A percentile compares a stretch with the other conserved stretches of the same genome.
Conservation (phyloP, 2,329 filamentous ascomycete genomes). For the Paecilomyces dactylethromorphus region DNA sequence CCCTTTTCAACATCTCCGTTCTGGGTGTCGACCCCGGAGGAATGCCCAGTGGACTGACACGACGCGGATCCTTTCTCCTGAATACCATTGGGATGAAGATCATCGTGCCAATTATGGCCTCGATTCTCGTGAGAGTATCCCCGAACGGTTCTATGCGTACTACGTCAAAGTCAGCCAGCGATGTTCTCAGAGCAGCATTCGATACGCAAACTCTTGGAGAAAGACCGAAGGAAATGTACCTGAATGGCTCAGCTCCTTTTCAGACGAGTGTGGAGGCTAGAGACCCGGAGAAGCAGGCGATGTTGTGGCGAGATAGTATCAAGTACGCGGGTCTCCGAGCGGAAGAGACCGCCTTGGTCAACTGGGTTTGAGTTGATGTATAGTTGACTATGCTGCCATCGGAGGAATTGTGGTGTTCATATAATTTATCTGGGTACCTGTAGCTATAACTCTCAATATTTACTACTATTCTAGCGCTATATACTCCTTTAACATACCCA, state of each 20-base stretch:
- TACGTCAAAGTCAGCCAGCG: not conserved
- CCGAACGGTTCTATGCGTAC: not conserved
- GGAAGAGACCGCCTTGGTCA: not conserved
- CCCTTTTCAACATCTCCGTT: constrained; percentile 26
- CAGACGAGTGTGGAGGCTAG: constrained; percentile 4
- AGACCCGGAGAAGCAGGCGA: constrained; percentile 1
- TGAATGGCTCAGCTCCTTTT: constrained; percentile 1
- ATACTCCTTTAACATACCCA: not conserved
- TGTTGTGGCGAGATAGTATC: constrained; percentile 5
- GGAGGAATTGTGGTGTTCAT: too few species aligned
- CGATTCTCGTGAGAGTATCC: not conserved
- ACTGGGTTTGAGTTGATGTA: not conserved
- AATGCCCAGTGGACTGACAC: constrained; percentile 28
- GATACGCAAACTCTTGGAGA: not conserved
- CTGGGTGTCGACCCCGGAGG: constrained; percentile 33
- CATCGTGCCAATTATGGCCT: not conserved
- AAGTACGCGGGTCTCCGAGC: not conserved
- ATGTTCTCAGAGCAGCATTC: not conserved
- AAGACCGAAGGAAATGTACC: constrained; percentile 1
- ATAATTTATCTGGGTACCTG: too few species aligned
- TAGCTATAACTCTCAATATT: too few species aligned
- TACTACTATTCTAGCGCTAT: too few species aligned
- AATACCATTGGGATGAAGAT: not conserved
- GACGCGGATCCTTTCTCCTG: constrained; percentile 16
- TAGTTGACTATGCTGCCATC: too few species aligned